Evolutionary conservation across 1,139 yeast species (phyloP).

Genomic region (Geotrichum bryndzae): DNA sequence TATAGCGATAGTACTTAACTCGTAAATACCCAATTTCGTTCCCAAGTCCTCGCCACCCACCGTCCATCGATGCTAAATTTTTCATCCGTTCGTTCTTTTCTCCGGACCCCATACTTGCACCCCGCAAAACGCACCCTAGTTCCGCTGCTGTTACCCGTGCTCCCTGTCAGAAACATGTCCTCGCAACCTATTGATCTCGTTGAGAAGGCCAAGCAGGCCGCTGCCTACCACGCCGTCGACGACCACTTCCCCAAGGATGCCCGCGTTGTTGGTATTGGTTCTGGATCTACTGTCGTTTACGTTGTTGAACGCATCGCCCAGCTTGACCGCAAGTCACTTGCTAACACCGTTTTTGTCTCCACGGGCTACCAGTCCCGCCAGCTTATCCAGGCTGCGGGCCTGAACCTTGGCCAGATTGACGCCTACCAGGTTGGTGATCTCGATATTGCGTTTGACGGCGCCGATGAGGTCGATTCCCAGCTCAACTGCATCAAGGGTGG

Average conservation of each 20-base stretch:
- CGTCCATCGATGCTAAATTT: neutral
- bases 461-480: conserved; percentile 84
- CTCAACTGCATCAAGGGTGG: conserved; percentile 95
- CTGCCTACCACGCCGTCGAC: conserved; percentile 91
- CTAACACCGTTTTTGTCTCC: conserved; percentile 61
- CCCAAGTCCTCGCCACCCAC: neutral
- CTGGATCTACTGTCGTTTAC: conserved; percentile 94
- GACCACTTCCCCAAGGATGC: conserved; percentile 70
- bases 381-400: conserved; percentile 74
- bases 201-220: conserved; percentile 71
- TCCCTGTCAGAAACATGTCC: neutral
- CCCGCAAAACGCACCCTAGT: neutral
- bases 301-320: conserved; percentile 93
- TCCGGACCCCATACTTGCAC: neutral
- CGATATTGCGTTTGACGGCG: conserved; percentile 96
- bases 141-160: neutral
- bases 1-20: neutral
- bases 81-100: neutral
- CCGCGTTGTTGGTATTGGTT: conserved; percentile 84
- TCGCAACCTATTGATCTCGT: conserved; percentile 23
- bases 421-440: conserved; percentile 58
- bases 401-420: conserved; percentile 74
- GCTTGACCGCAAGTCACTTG: conserved; percentile 47
- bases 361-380: conserved; percentile 95
- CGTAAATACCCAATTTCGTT: neutral